Base-by-base conservation (phyloP, 1,284 basidiomycete genomes). In the Ustilago bromivora region DNA sequence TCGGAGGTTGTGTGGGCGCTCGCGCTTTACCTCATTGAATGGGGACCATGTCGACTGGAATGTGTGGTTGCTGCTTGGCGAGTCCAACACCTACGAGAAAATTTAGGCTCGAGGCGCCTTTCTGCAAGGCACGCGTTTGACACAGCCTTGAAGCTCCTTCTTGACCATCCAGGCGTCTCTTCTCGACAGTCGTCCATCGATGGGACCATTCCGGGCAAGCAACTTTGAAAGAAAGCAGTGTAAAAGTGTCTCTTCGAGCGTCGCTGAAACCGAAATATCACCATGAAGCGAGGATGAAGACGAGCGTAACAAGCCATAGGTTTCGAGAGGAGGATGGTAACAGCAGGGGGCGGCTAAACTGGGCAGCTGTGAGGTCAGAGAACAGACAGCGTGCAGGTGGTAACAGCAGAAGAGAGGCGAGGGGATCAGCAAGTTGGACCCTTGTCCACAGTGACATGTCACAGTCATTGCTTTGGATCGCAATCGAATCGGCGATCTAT, bases 381-480 rank as follows among this genome's bases (percentile, higher is more conserved):
- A 52, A 46, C 62, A 35, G 47, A 56, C 55, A 64, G 35, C 47
- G 38, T 64, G 56, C 62, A 64, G 43, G 17, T 23, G 43, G 19
- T 46, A 19, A 46, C 51, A 59, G 32, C 13, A 47, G 31, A 41
- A 19, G 12, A 46, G 28, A 28, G 23, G 23, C 23, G 23, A 28
- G 23, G 23, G 3, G 23, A 28, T 23, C 31, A 32, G 7, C 31
- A 19, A 4, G 41, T n/a, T 67, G 58, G 59, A 67, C 59, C 58
- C 65, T 58, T 56, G 57, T 65, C 61, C 53, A 64, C 57, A 64
- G 61, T 19, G 61, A 70, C 67, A 70, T 70, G 61, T 70, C 67
- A 57, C 34, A 61, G 38, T 54, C 35, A 19, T 56, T 36, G 11
- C 19, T 7, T 7, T 19, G 32, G 8, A 57, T 57, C 55, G 56